phyloP scores from a whole-genome alignment of 129 eudicot genomes.

The Arctium lappa region DNA sequence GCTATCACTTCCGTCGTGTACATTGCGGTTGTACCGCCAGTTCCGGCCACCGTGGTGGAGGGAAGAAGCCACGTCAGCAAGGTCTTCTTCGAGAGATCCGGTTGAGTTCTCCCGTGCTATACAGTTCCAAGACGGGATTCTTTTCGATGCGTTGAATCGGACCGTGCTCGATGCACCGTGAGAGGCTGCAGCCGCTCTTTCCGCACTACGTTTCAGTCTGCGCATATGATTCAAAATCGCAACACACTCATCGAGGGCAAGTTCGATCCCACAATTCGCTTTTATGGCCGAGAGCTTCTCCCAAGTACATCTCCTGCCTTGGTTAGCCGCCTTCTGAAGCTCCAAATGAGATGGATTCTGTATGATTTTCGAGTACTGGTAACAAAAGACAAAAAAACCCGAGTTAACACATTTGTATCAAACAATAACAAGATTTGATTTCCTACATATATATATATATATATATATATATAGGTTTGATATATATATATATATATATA shows the following conservation, averaged over 20 bases:
- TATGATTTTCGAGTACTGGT: conserved; percentile 79
- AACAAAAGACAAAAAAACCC: not conserved
- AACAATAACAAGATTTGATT: not conserved
- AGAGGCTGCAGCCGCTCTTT: conserved; percentile 84
- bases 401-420: not conserved
- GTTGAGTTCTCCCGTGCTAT: conserved; percentile 93
- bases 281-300: conserved; percentile 94
- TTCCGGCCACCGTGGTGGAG: conserved; percentile 52
- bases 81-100: conserved; percentile 83
- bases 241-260: conserved; percentile 85
- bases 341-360: conserved; percentile 84
- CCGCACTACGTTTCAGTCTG: conserved; percentile 72
- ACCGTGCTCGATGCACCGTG: conserved; percentile 39
- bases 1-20: conserved; percentile 75
- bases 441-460: not conserved
- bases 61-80: conserved; percentile 43
- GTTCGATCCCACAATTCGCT: conserved; percentile 93
- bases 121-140: conserved; percentile 96
- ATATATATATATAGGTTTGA: not conserved
- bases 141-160: conserved; percentile 69
- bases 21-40: conserved; percentile 42
- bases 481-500: too few species aligned
- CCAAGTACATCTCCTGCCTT: conserved; percentile 96
- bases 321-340: conserved; percentile 88
- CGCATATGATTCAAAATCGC: conserved; percentile 91